Conservation (phyloP, 2,329 filamentous ascomycete species). For the Colletotrichum orbiculare region DNA sequence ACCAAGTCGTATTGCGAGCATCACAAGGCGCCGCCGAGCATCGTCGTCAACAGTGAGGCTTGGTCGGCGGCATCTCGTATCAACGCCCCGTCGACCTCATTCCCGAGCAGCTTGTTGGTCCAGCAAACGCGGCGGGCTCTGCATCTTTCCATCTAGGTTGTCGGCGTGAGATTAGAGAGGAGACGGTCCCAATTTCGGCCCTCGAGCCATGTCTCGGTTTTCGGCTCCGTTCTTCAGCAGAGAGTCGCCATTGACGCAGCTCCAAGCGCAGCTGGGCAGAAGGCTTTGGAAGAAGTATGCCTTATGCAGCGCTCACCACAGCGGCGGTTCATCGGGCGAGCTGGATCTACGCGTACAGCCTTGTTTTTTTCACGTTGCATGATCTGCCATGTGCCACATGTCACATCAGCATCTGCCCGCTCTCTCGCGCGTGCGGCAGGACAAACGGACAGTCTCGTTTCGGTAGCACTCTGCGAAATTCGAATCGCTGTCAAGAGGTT, state of each 20-base stretch:
- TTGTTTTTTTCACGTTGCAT: no score
- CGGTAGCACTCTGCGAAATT: background rate
- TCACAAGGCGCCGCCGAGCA: constrained; percentile 4
- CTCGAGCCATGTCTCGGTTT: constrained; percentile 28
- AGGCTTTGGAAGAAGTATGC: background rate
- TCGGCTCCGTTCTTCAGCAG: constrained; percentile 31
- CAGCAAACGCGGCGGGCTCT: constrained; percentile 33
- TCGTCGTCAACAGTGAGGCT: constrained; percentile 28
- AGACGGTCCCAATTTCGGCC: constrained; percentile 10
- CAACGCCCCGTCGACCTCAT: constrained; percentile 1
- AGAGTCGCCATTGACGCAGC: constrained; percentile 11
- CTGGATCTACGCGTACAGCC: no score
- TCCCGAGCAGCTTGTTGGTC: constrained; percentile 25
- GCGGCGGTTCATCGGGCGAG: no score
- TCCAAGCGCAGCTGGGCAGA: constrained; percentile 6
- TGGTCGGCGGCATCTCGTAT: constrained; percentile 31
- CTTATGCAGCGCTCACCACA: background rate
- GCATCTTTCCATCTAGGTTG: constrained; percentile 10
- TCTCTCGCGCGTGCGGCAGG: no score
- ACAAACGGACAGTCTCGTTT: no score
- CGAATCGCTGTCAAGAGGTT: no score
- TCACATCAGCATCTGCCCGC: no score
- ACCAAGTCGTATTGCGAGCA: background rate
- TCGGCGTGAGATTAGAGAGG: constrained; percentile 29
- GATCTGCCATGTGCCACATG: no score